Evolutionary conservation across 1,139 yeast genomes (phyloP), one percentile per base, ranked within the genome.

Genomic region (Waltiozyma sp.): DNA sequence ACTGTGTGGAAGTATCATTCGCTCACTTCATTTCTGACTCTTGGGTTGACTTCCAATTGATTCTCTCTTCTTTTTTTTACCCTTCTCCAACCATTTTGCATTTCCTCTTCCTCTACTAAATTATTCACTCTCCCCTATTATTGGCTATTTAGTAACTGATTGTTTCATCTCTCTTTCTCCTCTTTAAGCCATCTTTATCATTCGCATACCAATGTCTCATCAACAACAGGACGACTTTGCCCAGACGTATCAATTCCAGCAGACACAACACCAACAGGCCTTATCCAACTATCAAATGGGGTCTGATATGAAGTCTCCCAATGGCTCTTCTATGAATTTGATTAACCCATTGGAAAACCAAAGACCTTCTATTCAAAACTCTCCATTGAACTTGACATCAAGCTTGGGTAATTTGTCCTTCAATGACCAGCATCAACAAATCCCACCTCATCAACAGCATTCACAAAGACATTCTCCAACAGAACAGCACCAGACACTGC

Each of bases 371-470:
- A 19, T 44, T 16, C 51, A 53, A 37, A 44, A 46, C 23, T 50
- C 56, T 14, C 55, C 58, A 28, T 42, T 53, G 13, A 44, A 51
- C 38, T 38, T 53, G 16, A 37, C 53, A 7, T 42, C 50, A 9
- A 47, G 41, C 31, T 40, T 53, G 15, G 50, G 47, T 28, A 47
- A 44, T 28, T 31, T 51, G 23, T 47, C 52, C 6, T 38, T 51
- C 5, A 43, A 36, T 23, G 39, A 37, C 36, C 43, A 42, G 16
- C 51, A 49, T 28, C 48, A 43, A 19, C 49, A 49, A 10, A 43
- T 50, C 46, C 39, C 47, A 45, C 45, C 48, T 43, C 56, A 58
- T 4, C 34, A 31, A 21, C 57, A 57, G 18, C 44, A 57, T 26
- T 58, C 58, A 38, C 38, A 41, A 18, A 14, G 18, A 21, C 57